Conservation (phyloP, 768 basidiomycete species). For the Cystobasidium tubakii region DNA sequence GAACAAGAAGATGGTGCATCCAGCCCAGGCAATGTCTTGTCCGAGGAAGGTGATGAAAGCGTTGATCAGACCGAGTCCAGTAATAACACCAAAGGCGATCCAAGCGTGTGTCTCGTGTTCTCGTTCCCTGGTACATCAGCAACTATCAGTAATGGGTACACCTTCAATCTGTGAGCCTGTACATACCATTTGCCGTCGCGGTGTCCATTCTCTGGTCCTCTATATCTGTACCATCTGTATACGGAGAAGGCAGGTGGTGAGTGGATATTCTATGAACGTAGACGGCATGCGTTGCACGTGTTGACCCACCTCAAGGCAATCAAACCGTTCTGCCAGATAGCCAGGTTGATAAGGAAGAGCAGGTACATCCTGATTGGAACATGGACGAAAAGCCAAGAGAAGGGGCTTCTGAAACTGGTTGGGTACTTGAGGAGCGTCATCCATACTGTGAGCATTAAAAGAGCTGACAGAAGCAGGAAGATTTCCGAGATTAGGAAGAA, state of each 20-base stretch:
- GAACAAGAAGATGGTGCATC: slow-evolving; percentile 41
- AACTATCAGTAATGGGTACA: neutral
- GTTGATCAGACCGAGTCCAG: slow-evolving; percentile 57
- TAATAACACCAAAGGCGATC: slow-evolving; percentile 66
- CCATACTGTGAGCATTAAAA: slow-evolving; percentile 69
- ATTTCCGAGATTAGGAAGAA: slow-evolving; percentile 72
- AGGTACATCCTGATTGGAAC: slow-evolving; percentile 72
- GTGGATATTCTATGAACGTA: too few species aligned
- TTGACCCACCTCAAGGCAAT: slow-evolving; percentile 62
- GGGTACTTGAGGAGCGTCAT: slow-evolving; percentile 65
- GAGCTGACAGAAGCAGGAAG: slow-evolving; percentile 63
- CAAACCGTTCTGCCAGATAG: slow-evolving; percentile 59
- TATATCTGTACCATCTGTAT: slow-evolving; percentile 38
- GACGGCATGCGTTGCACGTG: slow-evolving; percentile 49
- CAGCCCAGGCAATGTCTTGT: slow-evolving; percentile 42
- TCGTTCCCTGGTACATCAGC: slow-evolving; percentile 50
- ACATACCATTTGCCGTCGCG: slow-evolving; percentile 34
- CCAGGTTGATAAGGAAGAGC: slow-evolving; percentile 63
- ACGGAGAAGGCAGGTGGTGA: neutral
- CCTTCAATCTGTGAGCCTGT: neutral
- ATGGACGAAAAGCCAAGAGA: slow-evolving; percentile 78
- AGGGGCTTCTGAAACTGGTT: slow-evolving; percentile 56
- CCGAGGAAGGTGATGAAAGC: slow-evolving; percentile 47
- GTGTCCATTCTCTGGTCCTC: slow-evolving; percentile 8
- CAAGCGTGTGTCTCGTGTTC: slow-evolving; percentile 61